phyloP scores from a whole-genome alignment of 441 rosid genomes.

The Pelargonium citronellum region DNA sequence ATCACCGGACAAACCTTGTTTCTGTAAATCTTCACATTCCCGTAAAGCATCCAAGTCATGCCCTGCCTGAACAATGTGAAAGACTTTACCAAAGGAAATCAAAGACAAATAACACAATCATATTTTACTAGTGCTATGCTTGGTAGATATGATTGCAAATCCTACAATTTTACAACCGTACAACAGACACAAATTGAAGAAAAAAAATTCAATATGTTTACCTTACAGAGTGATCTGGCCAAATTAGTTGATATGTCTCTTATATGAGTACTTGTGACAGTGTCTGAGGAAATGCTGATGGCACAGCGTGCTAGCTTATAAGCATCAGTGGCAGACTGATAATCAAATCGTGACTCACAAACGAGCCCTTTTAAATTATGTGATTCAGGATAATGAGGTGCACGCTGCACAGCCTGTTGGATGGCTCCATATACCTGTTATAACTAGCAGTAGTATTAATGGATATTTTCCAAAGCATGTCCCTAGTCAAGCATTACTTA shows the following conservation, averaged over 20 bases:
- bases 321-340: conserved; percentile 54
- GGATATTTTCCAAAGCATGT: conserved; percentile 3
- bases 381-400: conserved; percentile 71
- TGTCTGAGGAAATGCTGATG: conserved; percentile 35
- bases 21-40: conserved; percentile 62
- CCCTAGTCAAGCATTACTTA: conserved; percentile 8
- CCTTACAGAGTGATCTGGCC: conserved; percentile 76
- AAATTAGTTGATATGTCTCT: conserved; percentile 63
- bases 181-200: conserved; percentile 5
- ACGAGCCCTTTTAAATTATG: conserved; percentile 82
- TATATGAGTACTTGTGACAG: conserved; percentile 37
- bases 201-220: conserved; percentile 29
- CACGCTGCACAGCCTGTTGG: conserved; percentile 80
- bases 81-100: conserved; percentile 19
- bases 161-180: conserved; percentile 4
- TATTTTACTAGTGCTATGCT: background rate
- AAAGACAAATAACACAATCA: conserved; percentile 16
- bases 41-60: conserved; percentile 52
- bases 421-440: conserved; percentile 80
- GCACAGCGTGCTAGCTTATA: conserved; percentile 63
- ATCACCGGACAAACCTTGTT: conserved; percentile 43
- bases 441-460: conserved; percentile 22
- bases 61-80: conserved; percentile 55
- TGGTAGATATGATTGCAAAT: background rate
- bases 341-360: conserved; percentile 68